A percentile compares a stretch with the other conserved stretches of the same genome.
Evolutionary conservation across 1,284 basidiomycete genomes (phyloP).

Genomic region (Trichosporon sp.): DNA sequence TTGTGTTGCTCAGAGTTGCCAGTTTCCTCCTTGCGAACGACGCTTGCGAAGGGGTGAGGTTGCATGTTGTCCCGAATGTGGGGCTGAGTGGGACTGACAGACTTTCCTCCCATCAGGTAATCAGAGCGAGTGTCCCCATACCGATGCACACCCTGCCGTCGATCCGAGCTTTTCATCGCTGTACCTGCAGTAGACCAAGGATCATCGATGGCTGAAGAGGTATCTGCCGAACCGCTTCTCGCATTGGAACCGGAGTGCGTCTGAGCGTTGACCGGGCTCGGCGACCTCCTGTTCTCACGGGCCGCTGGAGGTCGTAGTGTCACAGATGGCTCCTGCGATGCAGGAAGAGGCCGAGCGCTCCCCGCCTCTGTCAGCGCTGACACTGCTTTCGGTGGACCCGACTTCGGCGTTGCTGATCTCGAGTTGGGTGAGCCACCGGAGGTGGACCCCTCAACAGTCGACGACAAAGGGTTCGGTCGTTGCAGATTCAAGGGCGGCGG

Average conservation of each 20-base stretch:
- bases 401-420: background rate
- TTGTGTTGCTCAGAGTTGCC: background rate
- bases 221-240: background rate
- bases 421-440: background rate
- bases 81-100: background rate
- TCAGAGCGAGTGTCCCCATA: background rate
- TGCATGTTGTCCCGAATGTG: background rate
- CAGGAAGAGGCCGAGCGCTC: background rate
- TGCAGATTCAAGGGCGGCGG: background rate
- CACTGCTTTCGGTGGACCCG: background rate
- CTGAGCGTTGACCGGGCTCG: background rate
- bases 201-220: background rate
- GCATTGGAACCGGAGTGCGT: background rate
- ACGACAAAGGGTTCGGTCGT: background rate
- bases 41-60: conserved; percentile 35
- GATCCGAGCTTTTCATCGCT: background rate
- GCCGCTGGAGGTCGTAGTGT: background rate
- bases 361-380: background rate
- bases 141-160: background rate
- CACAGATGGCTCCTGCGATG: background rate
- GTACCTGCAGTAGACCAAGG: background rate
- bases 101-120: background rate
- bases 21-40: background rate
- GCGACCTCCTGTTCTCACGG: background rate
- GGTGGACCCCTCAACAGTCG: background rate